Percentiles rank a stretch among this genome's conserved stretches.
Evolutionary conservation across 2,329 filamentous ascomycete genomes (phyloP).

Genomic region (Colletotrichum abscissum): DNA sequence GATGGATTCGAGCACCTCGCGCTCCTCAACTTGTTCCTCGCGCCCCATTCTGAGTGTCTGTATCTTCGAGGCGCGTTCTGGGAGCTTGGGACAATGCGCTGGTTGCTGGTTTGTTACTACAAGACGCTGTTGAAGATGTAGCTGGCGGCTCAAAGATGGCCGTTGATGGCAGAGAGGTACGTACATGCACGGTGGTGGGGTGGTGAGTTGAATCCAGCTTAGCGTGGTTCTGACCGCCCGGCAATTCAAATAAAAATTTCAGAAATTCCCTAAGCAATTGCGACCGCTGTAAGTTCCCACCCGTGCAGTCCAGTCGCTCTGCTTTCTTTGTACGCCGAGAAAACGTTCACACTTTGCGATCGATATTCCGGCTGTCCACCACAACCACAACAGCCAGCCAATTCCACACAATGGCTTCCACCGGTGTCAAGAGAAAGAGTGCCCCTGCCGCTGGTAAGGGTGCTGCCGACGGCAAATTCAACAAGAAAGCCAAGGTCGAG

Average conservation of each 20-base stretch:
- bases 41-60: slow-evolving; percentile 64
- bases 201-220: slow-evolving; percentile 24
- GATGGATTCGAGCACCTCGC: slow-evolving; percentile 97
- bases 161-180: slow-evolving; percentile 18
- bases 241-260: slow-evolving; percentile 45
- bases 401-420: slow-evolving; percentile 57
- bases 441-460: slow-evolving; percentile 54
- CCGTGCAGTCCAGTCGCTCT: neutral
- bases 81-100: neutral
- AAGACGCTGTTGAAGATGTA: neutral
- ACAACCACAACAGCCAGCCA: slow-evolving; percentile 11
- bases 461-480: slow-evolving; percentile 50
- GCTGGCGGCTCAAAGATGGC: neutral
- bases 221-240: slow-evolving; percentile 47
- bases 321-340: slow-evolving; percentile 8
- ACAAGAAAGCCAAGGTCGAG: slow-evolving; percentile 63
- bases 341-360: slow-evolving; percentile 18
- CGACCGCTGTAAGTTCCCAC: slow-evolving; percentile 19
- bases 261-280: slow-evolving; percentile 25
- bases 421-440: slow-evolving; percentile 66
- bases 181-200: slow-evolving; percentile 34
- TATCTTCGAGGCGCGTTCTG: neutral
- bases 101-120: neutral
- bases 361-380: slow-evolving; percentile 7
- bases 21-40: slow-evolving; percentile 95